Conservation (phyloP, 1,139 yeast genomes). For the Yamadazyma taylorii region DNA sequence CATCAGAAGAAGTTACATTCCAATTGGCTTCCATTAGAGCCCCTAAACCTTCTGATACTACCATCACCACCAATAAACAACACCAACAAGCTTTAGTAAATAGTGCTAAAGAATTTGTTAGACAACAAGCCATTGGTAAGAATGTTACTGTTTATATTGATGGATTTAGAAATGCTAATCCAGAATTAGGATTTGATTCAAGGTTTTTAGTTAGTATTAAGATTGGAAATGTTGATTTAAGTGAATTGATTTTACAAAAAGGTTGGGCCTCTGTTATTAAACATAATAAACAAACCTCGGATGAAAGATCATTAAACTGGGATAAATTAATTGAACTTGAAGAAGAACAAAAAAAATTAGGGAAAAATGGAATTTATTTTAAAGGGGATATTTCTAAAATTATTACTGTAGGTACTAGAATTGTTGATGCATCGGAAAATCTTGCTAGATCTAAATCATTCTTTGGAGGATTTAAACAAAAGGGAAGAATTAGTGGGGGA, state of each 20-base stretch:
- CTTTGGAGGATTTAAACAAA: constrained; percentile 66
- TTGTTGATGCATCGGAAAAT: constrained; percentile 80
- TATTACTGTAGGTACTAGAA: constrained; percentile 52
- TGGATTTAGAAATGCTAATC: constrained; percentile 62
- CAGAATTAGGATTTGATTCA: constrained; percentile 58
- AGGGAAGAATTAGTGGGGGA: constrained; percentile 59
- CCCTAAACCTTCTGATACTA: constrained; percentile 64
- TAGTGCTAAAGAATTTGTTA: constrained; percentile 70
- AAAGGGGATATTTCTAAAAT: constrained; percentile 49
- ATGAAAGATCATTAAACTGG: constrained; percentile 76
- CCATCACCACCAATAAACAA: constrained; percentile 36
- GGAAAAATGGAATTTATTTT: constrained; percentile 60
- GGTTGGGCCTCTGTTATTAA: constrained; percentile 81
- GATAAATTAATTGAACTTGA: constrained; percentile 75
- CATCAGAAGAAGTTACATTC: constrained; percentile 57
- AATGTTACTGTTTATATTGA: constrained; percentile 60
- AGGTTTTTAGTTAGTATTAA: constrained; percentile 62
- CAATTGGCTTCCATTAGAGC: constrained; percentile 75
- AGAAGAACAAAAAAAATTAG: constrained; percentile 51
- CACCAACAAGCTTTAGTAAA: constrained; percentile 53
- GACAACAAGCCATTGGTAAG: constrained; percentile 71
- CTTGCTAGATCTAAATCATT: constrained; percentile 72
- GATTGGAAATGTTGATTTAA: constrained; percentile 50
- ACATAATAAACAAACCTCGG: constrained; percentile 69
- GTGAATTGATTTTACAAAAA: constrained; percentile 57